Percentiles rank a stretch among this genome's conserved stretches.
phyloP scores from a whole-genome alignment of 2,329 filamentous ascomycete genomes.

The Phoma sp. region DNA sequence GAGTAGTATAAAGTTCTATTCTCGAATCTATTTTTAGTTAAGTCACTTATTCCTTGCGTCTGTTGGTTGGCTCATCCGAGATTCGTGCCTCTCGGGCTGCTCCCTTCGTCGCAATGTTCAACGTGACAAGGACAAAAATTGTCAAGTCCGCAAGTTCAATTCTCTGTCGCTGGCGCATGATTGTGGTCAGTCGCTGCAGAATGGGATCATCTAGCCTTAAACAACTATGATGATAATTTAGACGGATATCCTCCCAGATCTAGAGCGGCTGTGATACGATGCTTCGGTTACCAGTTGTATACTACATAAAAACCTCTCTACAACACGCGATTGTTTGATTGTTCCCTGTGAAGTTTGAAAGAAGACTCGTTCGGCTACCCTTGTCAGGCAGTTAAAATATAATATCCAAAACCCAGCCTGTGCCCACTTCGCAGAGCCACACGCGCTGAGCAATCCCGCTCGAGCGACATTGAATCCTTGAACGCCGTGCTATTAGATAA shows the following conservation, averaged over 20 bases:
- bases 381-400: conserved; percentile 3
- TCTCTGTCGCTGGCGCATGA: conserved; percentile 55
- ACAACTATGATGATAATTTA: background rate
- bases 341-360: background rate
- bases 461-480: background rate
- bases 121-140: conserved; percentile 64
- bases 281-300: background rate
- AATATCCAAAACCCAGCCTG: conserved; percentile 3
- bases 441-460: background rate
- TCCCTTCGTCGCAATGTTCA: too few species aligned
- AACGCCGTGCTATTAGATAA: conserved; percentile 11
- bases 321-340: background rate
- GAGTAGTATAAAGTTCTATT: too few species aligned
- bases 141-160: conserved; percentile 59
- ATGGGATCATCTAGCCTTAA: conserved; percentile 21
- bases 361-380: conserved; percentile 9
- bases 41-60: too few species aligned
- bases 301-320: background rate
- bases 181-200: conserved; percentile 34
- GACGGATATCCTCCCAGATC: background rate
- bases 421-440: background rate
- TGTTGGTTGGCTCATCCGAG: too few species aligned
- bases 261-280: conserved; percentile 1
- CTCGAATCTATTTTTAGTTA: too few species aligned
- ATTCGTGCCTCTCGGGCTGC: too few species aligned